A percentile compares a stretch with the other conserved stretches of the same genome.
Conservation (phyloP, 805 yeast species). For the Yarrowia sp. region DNA sequence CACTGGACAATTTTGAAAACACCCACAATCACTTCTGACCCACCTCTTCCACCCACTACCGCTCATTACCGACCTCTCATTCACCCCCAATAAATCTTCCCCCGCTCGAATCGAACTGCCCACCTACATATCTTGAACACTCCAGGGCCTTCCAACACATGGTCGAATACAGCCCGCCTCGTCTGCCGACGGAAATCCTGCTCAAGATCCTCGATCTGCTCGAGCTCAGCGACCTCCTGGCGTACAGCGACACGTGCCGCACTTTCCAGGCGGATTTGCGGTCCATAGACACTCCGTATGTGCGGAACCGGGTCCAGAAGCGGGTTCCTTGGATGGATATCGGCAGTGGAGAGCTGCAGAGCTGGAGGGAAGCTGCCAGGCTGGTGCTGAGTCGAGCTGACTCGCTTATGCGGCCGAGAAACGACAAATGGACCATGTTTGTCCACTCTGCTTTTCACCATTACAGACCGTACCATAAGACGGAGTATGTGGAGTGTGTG, state of each 20-base stretch:
- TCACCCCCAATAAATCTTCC: too few relatives aligned
- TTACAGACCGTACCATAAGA: not conserved
- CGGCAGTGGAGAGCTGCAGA: not conserved
- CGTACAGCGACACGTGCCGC: not conserved
- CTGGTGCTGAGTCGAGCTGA: not conserved
- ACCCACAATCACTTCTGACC: too few relatives aligned
- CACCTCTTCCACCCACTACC: too few relatives aligned
- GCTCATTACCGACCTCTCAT: too few relatives aligned
- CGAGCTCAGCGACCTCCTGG: slow-evolving; percentile 3
- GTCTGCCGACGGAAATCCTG: not conserved
- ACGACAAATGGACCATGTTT: not conserved
- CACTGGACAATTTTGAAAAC: too few relatives aligned
- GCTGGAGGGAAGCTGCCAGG: not conserved
- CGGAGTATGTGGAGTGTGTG: not conserved
- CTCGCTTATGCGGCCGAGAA: not conserved
- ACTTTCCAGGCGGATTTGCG: not conserved
- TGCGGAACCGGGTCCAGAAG: not conserved
- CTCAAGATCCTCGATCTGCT: not conserved
- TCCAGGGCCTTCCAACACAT: too few relatives aligned
- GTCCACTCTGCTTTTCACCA: not conserved
- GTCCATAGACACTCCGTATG: slow-evolving; percentile 1
- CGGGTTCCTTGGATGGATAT: slow-evolving; percentile 8
- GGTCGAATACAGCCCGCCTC: not conserved
- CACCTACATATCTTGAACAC: not conserved
- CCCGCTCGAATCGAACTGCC: too few relatives aligned